These are phyloP conservation scores for Starmerella scarabaei DNA, from an alignment of 805 yeast genomes.

Conservation along the genomic window DNA sequence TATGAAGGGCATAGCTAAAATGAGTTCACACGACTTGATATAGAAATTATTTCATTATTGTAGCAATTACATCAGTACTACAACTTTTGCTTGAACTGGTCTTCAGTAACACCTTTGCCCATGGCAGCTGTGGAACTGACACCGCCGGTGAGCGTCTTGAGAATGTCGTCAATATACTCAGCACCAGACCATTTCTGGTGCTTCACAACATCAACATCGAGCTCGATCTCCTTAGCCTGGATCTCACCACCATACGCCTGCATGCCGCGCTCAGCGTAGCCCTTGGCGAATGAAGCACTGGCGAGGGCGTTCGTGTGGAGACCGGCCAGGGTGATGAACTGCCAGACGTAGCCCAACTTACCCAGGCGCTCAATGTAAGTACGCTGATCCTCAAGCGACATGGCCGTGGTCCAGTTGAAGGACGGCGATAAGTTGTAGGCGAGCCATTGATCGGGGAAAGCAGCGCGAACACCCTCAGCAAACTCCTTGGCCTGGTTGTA, in stretches of 20 bases:
- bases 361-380: slow-evolving; percentile 80
- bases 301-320: slow-evolving; percentile 92
- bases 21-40: neutral
- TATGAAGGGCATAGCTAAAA: neutral
- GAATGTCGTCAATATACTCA: slow-evolving; percentile 80
- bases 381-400: slow-evolving; percentile 75
- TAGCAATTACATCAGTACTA: too few species aligned
- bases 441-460: slow-evolving; percentile 84
- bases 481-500: slow-evolving; percentile 87
- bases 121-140: slow-evolving; percentile 91
- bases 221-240: slow-evolving; percentile 77
- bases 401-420: slow-evolving; percentile 94
- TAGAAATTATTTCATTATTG: neutral
- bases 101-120: slow-evolving; percentile 98
- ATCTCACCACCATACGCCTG: slow-evolving; percentile 83
- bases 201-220: slow-evolving; percentile 87
- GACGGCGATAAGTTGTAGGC: slow-evolving; percentile 95
- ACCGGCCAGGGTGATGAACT: slow-evolving; percentile 94
- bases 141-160: slow-evolving; percentile 88
- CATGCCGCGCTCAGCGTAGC: slow-evolving; percentile 77
- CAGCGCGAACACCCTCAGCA: slow-evolving; percentile 75
- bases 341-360: slow-evolving; percentile 90
- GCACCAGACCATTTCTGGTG: slow-evolving; percentile 99
- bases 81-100: slow-evolving; percentile 44
- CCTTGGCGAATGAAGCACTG: slow-evolving; percentile 68